Evolutionary conservation across 2,329 filamentous ascomycete species (phyloP), one percentile per base, ranked within the genome.

Genomic region (Cytospora chrysosperma): DNA sequence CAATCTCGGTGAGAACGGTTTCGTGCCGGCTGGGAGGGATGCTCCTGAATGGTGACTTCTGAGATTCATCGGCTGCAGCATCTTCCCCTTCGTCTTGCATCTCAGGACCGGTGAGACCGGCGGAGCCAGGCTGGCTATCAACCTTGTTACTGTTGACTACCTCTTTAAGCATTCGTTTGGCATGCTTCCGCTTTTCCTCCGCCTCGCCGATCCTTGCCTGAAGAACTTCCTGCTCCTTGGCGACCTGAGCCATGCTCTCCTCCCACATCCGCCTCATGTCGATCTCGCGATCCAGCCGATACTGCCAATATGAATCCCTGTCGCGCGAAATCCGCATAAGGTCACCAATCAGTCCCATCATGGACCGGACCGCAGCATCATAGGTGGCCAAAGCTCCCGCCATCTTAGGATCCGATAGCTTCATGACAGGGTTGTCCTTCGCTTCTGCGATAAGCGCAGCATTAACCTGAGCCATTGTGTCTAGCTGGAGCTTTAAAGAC

Each of bases 211-310:
- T 91, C 63, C 88, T 89, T 40, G 87, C 91, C 73, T 98, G 92
- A 1, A 99, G 83, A 58, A 93, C 86, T 76, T 98, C 95, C 70
- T 99, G 95, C 74, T 99, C 95, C 62, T 87, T 88, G 21, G 93
- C 95, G n/a, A 99, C 90, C 70, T 93, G 88, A 12, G 95, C 93
- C 95, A 99, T 97, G 76, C 93, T 98, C 72, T 99, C 95, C 77
- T 99, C 95, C 95, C 95, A 99, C 87, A 99, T 91, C 65, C 91
- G 89, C 43, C 95, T 88, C 78, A 98, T 89, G 73, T 97, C 92
- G 51, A 89, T 88, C 77, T 99, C 95, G 60, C 93, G 89, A 69
- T 97, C 93, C 49, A 99, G 81, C 17, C 93, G 88, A 73, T 96
- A 96, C 75, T 98, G 94, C 95, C 95, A 99, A 74, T 96, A 97